These are phyloP conservation scores for Rhodomyrtus tomentosa DNA, from an alignment of 345 rosid genomes.

Conservation along the genomic window DNA sequence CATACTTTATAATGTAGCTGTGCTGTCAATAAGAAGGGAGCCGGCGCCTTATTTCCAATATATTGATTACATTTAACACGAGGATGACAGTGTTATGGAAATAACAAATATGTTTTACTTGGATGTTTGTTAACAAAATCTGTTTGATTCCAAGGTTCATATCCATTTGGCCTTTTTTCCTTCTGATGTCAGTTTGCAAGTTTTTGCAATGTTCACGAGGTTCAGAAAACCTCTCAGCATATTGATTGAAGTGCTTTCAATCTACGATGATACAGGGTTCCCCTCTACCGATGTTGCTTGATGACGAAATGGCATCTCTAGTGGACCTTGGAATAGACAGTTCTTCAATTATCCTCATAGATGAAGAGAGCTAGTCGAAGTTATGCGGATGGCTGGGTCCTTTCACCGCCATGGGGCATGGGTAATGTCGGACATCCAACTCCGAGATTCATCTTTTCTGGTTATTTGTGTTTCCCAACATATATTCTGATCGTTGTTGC, in stretches of 20 bases:
- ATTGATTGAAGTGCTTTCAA: not conserved
- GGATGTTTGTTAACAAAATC: not conserved
- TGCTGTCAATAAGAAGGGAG: not conserved
- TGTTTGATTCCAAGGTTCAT: not conserved
- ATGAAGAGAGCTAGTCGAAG: slow-evolving; percentile 37
- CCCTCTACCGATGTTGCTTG: slow-evolving; percentile 58
- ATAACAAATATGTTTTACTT: not conserved
- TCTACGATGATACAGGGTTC: slow-evolving; percentile 36
- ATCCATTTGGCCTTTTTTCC: not conserved
- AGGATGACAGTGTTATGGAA: not conserved
- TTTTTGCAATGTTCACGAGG: not conserved
- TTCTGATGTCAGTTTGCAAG: not conserved
- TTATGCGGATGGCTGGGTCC: not conserved
- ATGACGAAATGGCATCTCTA: slow-evolving; percentile 64
- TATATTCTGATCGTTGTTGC: not conserved
- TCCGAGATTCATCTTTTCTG: not conserved
- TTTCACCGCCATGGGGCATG: not conserved
- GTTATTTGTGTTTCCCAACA: not conserved
- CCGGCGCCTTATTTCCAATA: not conserved
- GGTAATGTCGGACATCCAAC: not conserved
- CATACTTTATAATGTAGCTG: not conserved
- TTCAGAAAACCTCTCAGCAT: not conserved
- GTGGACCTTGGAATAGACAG: slow-evolving; percentile 58
- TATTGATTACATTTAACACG: not conserved
- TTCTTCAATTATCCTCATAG: slow-evolving; percentile 58